Percentiles rank a stretch among this genome's conserved stretches.
phyloP scores from a whole-genome alignment of 345 rosid genomes.

The Tarenaya hassleriana region DNA sequence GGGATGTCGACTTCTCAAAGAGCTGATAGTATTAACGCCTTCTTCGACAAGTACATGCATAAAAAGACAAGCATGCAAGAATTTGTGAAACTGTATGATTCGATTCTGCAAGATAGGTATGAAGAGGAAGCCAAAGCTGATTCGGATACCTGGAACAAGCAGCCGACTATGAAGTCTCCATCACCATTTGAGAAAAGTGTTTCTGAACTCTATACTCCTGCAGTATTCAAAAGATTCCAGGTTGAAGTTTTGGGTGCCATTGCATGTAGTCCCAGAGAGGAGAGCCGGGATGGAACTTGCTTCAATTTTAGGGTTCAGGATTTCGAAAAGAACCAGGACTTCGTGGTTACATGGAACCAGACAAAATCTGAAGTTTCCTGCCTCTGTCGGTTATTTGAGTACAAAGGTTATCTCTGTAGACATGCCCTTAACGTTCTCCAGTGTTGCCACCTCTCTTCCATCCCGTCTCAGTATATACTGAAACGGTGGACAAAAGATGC shows the following conservation, averaged over 20 bases:
- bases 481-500: slow-evolving; percentile 77
- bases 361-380: slow-evolving; percentile 48
- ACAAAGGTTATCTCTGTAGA: slow-evolving; percentile 62
- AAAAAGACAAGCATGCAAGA: slow-evolving; percentile 56
- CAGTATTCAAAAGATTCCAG: slow-evolving; percentile 60
- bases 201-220: slow-evolving; percentile 52
- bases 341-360: slow-evolving; percentile 48
- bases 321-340: slow-evolving; percentile 47
- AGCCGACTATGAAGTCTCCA: slow-evolving; percentile 60
- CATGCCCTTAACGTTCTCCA: slow-evolving; percentile 65
- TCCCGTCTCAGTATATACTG: slow-evolving; percentile 53
- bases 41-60: slow-evolving; percentile 57
- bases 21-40: slow-evolving; percentile 53
- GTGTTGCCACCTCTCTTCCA: slow-evolving; percentile 45
- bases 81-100: slow-evolving; percentile 47
- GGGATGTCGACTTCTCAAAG: slow-evolving; percentile 57
- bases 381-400: slow-evolving; percentile 52
- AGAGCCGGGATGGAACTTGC: slow-evolving; percentile 42
- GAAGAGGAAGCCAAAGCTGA: slow-evolving; percentile 74
- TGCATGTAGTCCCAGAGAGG: slow-evolving; percentile 59
- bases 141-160: slow-evolving; percentile 58
- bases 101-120: slow-evolving; percentile 49
- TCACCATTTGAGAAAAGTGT: slow-evolving; percentile 68
- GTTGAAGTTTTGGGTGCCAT: slow-evolving; percentile 58
- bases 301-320: slow-evolving; percentile 53